phyloP scores from a whole-genome alignment of 2,329 filamentous ascomycete species.

The Fusarium pseudograminearum region DNA sequence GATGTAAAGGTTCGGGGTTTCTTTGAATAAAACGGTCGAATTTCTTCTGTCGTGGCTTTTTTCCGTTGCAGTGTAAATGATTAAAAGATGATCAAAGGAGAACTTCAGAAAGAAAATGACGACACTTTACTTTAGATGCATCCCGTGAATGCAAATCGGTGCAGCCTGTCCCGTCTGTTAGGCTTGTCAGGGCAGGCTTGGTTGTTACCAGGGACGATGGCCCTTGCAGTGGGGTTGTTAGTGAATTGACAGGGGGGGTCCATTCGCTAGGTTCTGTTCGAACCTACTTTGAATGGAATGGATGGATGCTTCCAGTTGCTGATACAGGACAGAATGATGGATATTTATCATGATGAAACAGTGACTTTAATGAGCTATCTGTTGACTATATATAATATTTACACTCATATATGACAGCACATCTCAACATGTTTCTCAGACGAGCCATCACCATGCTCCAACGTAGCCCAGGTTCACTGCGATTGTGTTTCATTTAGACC shows the following conservation, averaged over 20 bases:
- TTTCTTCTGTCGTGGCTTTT: background rate
- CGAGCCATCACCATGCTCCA: background rate
- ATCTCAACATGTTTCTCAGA: background rate
- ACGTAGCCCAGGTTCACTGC: background rate
- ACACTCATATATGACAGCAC: background rate
- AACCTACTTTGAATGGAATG: background rate
- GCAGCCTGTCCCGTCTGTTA: constrained; percentile 2
- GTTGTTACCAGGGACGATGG: constrained; percentile 27
- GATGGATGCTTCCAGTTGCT: background rate
- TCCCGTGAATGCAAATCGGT: constrained; percentile 15
- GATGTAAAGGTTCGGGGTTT: background rate
- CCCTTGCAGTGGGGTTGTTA: background rate
- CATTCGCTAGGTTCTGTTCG: background rate
- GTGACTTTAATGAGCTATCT: background rate
- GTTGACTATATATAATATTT: background rate
- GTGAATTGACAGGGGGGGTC: background rate
- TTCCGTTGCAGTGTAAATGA: background rate
- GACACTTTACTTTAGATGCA: constrained; percentile 20
- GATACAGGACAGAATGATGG: background rate
- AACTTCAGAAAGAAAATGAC: constrained; percentile 21
- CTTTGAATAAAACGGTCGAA: background rate
- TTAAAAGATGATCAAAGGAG: constrained; percentile 6
- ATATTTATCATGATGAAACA: background rate
- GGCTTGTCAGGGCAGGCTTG: background rate
- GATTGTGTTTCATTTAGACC: background rate